Evolutionary conservation across 192 early-diverging fungal species (phyloP).

Genomic region (Diversispora epigaea): DNA sequence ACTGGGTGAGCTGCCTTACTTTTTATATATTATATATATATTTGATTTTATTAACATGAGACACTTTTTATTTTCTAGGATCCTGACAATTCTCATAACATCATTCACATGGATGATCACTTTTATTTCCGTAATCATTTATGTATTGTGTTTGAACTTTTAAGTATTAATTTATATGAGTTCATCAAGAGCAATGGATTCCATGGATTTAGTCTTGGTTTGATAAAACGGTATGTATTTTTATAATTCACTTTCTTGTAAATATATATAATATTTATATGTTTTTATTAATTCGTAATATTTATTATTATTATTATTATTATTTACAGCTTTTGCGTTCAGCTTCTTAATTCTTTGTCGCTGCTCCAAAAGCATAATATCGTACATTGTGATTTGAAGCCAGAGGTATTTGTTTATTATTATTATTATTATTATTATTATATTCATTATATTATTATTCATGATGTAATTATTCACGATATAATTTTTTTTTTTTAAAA

Average conservation of each 20-base stretch:
- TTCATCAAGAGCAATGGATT: constrained; percentile 93
- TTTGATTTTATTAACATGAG: neutral
- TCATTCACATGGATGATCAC: constrained; percentile 84
- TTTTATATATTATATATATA: neutral
- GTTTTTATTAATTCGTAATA: too few relatives aligned
- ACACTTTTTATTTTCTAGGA: constrained; percentile 57
- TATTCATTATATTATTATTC: neutral
- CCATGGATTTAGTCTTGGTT: constrained; percentile 77
- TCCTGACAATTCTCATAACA: constrained; percentile 71
- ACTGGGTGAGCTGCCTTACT: constrained; percentile 59
- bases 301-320: constrained; percentile 38
- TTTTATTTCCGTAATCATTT: constrained; percentile 96
- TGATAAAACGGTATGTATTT: constrained; percentile 57
- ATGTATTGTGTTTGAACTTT: constrained; percentile 91
- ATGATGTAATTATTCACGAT: neutral
- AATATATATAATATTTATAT: neutral
- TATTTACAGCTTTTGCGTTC: constrained; percentile 65
- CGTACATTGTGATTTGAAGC: constrained; percentile 97
- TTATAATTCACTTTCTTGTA: neutral
- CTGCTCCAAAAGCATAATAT: constrained; percentile 73
- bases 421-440: neutral
- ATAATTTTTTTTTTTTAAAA: constrained; percentile 8
- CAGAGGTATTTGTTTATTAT: constrained; percentile 61
- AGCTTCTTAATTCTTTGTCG: constrained; percentile 80
- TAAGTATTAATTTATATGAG: constrained; percentile 95